Evolutionary conservation across 2,329 filamentous ascomycete species (phyloP), one percentile per base, ranked within the genome.

Genomic region (Penicillium janthinellum): DNA sequence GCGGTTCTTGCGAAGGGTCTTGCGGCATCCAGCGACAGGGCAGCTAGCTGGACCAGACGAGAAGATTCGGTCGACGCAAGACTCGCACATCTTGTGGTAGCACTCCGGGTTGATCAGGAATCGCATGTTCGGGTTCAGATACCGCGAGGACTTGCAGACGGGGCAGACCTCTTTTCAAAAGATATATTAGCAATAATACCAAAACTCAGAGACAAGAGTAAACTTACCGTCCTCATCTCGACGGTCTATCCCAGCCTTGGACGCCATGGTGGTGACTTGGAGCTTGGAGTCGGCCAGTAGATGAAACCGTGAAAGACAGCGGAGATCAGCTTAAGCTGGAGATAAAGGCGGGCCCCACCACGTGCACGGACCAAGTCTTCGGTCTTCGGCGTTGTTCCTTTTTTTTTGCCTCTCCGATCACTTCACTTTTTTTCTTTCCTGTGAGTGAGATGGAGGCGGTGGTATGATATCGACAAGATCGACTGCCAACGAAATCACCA

Each of bases 11-110:
- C 95, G 89, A 5, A 99, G 83, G 0, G 92, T 98, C 75, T 90
- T 89, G 73, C 88, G 86, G 79, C 95, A 99, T 42, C 90, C 90
- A 0, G 91, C 91, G 59, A 97, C 91, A 1, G 95, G 95, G 73
- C 96, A 99, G 62, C 92, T 90, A 57, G 92, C 91, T 0, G 95
- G 95, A 0, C 95, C 95, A 57, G 91, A 88, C 38, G 90, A 90
- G 83, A 98, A 99, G 70, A 98, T 91, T 57, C 94, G 90, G 77
- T 94, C 90, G 44, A 98, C 93, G 80, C 95, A 99, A 58, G 91
- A 93, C 75, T 92, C 90, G 82, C 95, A 99, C 91, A 99, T 98
- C 68, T 92, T 92, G 83, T 99, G 95, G 82, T 99, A 99, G 85
- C 95, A 99, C 82, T 96, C 92, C 8, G 94, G 92, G 76, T 98